Percentiles rank a stretch among this genome's conserved stretches.
Evolutionary conservation across 345 rosid genomes (phyloP).

Genomic region (Ricinus communis): DNA sequence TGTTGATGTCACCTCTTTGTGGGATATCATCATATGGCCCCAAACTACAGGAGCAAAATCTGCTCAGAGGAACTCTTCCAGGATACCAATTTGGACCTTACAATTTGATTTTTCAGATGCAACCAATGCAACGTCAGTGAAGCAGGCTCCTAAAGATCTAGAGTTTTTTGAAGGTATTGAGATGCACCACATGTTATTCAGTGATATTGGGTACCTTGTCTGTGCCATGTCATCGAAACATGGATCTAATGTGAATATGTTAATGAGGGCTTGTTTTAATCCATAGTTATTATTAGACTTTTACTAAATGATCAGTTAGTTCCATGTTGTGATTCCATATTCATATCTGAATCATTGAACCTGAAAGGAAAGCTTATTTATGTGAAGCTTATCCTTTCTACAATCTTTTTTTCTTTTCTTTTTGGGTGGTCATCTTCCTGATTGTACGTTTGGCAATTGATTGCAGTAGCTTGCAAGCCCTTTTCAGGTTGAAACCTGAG

Average conservation of each 20-base stretch:
- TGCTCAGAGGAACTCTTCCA: conserved; percentile 44
- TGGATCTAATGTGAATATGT: conserved; percentile 42
- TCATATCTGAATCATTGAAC: conserved; percentile 33
- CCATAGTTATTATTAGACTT: conserved; percentile 32
- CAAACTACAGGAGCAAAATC: conserved; percentile 61
- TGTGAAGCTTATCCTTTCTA: conserved; percentile 25
- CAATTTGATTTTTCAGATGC: conserved; percentile 41
- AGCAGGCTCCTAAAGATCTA: conserved; percentile 6
- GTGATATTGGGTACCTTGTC: conserved; percentile 22
- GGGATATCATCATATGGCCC: conserved; percentile 58
- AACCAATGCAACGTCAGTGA: conserved; percentile 45
- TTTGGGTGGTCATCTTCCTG: conserved; percentile 13
- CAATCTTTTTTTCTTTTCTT: background rate
- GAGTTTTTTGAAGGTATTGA: conserved; percentile 24
- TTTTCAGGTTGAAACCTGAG: conserved; percentile 13
- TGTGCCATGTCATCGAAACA: conserved; percentile 4
- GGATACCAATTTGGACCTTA: conserved; percentile 56
- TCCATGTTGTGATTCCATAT: conserved; percentile 33
- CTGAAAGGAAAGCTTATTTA: conserved; percentile 30
- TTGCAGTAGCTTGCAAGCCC: conserved; percentile 8
- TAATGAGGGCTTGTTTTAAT: conserved; percentile 21
- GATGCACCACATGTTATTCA: conserved; percentile 4
- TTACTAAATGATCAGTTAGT: conserved; percentile 26
- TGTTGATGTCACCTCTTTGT: conserved; percentile 40
- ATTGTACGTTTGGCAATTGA: conserved; percentile 17